phyloP scores from a whole-genome alignment of 345 rosid species.

The Corchorus olitorius region DNA sequence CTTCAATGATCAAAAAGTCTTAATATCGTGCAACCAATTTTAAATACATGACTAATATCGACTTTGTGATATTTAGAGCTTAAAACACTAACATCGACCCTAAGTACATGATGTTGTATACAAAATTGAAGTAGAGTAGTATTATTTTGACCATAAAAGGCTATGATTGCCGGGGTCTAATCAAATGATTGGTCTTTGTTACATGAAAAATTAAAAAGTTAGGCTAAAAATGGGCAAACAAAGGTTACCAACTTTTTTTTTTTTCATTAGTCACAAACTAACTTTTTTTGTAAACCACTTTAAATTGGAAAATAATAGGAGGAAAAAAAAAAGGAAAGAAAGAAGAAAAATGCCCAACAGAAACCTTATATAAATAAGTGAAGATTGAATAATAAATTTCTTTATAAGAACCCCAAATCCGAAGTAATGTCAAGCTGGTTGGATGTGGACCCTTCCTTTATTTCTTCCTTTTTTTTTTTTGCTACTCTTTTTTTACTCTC shows the following conservation, averaged over 20 bases:
- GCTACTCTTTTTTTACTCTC: too few species aligned
- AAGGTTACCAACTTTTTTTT: not conserved
- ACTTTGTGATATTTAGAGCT: too few species aligned
- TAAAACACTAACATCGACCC: too few species aligned
- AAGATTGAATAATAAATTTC: not conserved
- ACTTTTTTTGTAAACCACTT: not conserved
- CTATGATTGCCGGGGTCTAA: not conserved
- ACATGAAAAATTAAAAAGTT: not conserved
- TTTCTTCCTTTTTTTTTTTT: too few species aligned
- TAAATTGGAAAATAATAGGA: not conserved
- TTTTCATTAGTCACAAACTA: too few species aligned
- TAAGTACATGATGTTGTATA: too few species aligned
- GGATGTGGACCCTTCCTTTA: not conserved
- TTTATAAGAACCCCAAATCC: not conserved
- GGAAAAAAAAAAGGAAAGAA: too few species aligned
- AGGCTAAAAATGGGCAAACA: not conserved
- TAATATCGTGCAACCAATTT: too few species aligned
- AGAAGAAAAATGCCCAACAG: not conserved
- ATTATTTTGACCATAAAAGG: too few species aligned
- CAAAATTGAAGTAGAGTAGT: too few species aligned
- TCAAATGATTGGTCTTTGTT: conserved; percentile 11
- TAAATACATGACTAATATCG: too few species aligned
- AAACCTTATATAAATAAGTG: not conserved
- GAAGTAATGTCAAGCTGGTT: conserved; percentile 15
- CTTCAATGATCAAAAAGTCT: too few species aligned